Percentiles rank a stretch among this genome's conserved stretches.
Evolutionary conservation across 2,329 filamentous ascomycete species (phyloP).

Genomic region (Lojkania enalia): DNA sequence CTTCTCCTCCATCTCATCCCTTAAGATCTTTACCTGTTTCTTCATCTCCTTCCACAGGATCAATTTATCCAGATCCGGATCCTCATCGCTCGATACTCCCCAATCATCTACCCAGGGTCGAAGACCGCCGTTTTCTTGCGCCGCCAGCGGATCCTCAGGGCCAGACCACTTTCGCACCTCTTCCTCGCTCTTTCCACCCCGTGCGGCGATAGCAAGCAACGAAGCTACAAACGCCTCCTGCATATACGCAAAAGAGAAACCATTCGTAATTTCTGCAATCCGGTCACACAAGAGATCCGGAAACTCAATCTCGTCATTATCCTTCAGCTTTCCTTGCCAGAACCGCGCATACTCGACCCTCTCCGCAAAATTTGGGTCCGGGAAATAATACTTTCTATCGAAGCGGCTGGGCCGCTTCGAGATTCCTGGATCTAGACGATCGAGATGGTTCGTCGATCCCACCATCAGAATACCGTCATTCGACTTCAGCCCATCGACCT

Average conservation of each 20-base stretch:
- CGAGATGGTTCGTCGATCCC: constrained; percentile 66
- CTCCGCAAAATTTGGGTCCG: constrained; percentile 44
- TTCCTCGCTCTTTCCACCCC: constrained; percentile 19
- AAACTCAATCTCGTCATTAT: constrained; percentile 45
- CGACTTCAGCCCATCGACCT: constrained; percentile 69
- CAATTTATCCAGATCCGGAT: constrained; percentile 41
- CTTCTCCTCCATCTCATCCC: constrained; percentile 45
- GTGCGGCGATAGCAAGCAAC: constrained; percentile 42
- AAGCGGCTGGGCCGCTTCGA: constrained; percentile 52
- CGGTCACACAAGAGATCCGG: constrained; percentile 45
- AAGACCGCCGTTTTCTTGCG: neutral
- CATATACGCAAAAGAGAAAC: constrained; percentile 53
- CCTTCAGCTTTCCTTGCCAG: constrained; percentile 49
- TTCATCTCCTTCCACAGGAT: constrained; percentile 48
- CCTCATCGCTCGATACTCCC: constrained; percentile 5
- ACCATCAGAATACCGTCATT: constrained; percentile 75
- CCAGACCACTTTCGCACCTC: constrained; percentile 25
- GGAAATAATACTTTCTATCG: constrained; percentile 53
- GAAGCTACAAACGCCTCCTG: constrained; percentile 50
- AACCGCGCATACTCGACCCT: constrained; percentile 49
- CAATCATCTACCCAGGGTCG: constrained; percentile 4
- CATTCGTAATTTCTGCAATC: constrained; percentile 48
- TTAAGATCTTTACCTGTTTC: constrained; percentile 48
- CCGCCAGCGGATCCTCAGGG: constrained; percentile 28
- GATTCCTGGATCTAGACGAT: constrained; percentile 67